Base-by-base conservation (phyloP, 495 filamentous ascomycete genomes). In the Geopyxis carbonaria region DNA sequence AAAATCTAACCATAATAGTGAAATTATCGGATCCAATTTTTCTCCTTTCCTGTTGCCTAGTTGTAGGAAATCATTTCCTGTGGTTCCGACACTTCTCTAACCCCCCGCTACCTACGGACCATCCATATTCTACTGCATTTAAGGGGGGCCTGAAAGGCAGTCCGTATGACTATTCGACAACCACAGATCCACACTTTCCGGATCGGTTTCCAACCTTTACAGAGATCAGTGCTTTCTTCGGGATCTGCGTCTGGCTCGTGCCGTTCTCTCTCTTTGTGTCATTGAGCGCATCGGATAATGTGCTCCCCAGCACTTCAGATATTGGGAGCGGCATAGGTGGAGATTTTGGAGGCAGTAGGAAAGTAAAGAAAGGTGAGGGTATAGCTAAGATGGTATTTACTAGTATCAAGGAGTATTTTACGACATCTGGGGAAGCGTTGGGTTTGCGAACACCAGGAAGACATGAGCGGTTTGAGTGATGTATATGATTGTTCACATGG, bases 191-290 rank as follows among this genome's bases (percentile, higher is more conserved):
- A 43, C 73, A 76, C 57, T 68, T 73, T 49, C 59, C 70, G 27
- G 59, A 63, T 8, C 64, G 76, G 38, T 61, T 83, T 39, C 89
- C 89, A 2, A 76, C 72, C 23, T 97, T 97, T 59, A 86, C 85
- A 7, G 84, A 95, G 59, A 84, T 97, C 28, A 84, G 87, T 0
- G 87, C 82, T 1, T 97, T 87, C 57, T 97, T 97, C 52, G 89
- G 89, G 3, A 65, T 97, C 6, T 93, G 83, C 56, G 83, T 97
- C 10, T 97, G 89, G 89, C 68, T 97, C 9, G 79, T 94, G 1
- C 89, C 89, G 0, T 97, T 97, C 59, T 75, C 86, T 19, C 68
- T 97, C 24, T 97, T 97, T 52, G 87, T 97, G 21, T 84, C 77
- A 38, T 62, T 97, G 13, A 87, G 79, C 13, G 91, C 89, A 1